Base-by-base conservation (phyloP, 2,329 filamentous ascomycete genomes). In the Neofusicoccum parvum region DNA sequence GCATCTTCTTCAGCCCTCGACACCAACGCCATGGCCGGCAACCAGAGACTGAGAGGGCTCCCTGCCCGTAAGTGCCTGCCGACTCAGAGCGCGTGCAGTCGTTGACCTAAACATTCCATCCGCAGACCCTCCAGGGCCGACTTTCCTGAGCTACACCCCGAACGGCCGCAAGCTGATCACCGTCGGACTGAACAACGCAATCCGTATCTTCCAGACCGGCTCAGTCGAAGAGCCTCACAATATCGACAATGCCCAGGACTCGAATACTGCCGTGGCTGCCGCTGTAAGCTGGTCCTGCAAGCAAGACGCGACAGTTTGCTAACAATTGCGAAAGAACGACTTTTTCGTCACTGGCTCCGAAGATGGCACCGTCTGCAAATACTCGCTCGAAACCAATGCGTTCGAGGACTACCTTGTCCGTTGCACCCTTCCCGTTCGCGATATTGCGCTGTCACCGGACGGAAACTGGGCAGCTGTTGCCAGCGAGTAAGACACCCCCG, bases 311-410 rank as follows among this genome's bases (percentile, higher is more conserved):
- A 23, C 20, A 5, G 48, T 9, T 32, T 15, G n/a, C 53, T 65
- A 17, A 59, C 34, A 12, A 12, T 5, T 14, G 11, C 48, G 7
- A 12, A 69, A 89, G 87, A 87, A 94, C 74, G 87, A 90, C 67
- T 93, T 91, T 77, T 96, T 97, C 75, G 87, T 98, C 50, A 88
- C 92, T 68, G 95, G 93, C 34, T 92, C 92, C 20, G 94, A 99
- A 78, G 94, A 98, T 80, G 95, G 96, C 73, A 95, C 91, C n/a
- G 92, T 99, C 72, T 96, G 91, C 82, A 88, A 93, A 72, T 99
- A 96, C 81, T 91, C 91, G n/a, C 85, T 97, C 58, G 84, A 87
- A 65, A 87, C 87, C 2, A 89, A 89, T 72, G 78, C 83, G 34
- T 92, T 96, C 79, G 92, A 96, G 68, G 89, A 90, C 67, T 90